Base-by-base conservation (phyloP, 805 yeast genomes). In the Candida pseudofarinosa region DNA sequence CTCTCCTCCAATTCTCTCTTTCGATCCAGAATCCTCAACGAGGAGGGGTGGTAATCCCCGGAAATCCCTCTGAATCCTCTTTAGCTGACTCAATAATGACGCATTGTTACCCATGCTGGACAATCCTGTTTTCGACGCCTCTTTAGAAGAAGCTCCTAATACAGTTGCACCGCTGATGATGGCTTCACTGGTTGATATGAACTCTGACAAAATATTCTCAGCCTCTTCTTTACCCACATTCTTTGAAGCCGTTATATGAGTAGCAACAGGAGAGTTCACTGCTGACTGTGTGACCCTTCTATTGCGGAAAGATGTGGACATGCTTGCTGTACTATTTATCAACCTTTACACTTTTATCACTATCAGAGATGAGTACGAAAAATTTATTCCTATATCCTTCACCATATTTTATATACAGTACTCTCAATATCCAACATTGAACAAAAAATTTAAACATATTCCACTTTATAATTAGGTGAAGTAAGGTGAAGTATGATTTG, bases 61-160 rank as follows among this genome's bases (percentile, higher is more conserved):
- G 50, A 86, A 76, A 49, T 84, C 88, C 63, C 95, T 76, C 57
- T 83, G 91, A 33, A 85, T 69, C 58, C 95, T 74, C 53, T 72
- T 76, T 53, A 87, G 69, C 66, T 86, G 95, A 44, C 85, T 71
- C 47, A 70, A 53, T 15, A 76, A 69, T 19, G 77, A 71, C 56
- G 53, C 47, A 46, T 54, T 59, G 2, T 69, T 67, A 4, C 60
- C 49, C 14, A 50, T 49, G 30, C 56, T 59, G 20, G 68, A 59
- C 47, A 68, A 55, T 1, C 73, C 72, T 1, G 63, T 60, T 14
- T 45, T 37, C 13, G 63, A 54, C 32, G 62, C 60, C 17, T 55
- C 52, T 37, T 56, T 56, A 37, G 54, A 52, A 32, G 58, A 53
- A 15, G 57, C 49, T 39, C 49, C 40, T 14, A 44, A 43, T 4